Base-by-base conservation (phyloP, 768 basidiomycete genomes). In the Strobilomyces confusus region DNA sequence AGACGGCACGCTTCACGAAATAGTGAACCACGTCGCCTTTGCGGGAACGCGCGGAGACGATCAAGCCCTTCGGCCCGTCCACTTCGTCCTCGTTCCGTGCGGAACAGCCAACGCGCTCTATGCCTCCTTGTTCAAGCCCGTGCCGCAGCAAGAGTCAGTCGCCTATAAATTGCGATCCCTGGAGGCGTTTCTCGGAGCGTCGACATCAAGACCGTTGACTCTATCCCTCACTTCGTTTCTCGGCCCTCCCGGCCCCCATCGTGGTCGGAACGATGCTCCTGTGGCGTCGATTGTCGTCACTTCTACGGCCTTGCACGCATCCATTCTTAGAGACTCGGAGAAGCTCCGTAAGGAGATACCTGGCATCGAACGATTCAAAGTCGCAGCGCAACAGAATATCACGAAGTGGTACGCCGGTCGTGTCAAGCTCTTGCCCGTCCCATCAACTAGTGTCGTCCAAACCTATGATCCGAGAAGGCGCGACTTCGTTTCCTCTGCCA, bases 31-130 rank as follows among this genome's bases (percentile, higher is more conserved):
- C 12, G 64, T 91, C 32, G 37, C 52, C 34, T 63, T 64, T 22
- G 58, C 61, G 17, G 66, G 61, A 19, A 58, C 54, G 17, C 59
- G 58, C 44, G 46, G 58, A 6, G 57, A 51, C 15, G 45, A 52
- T 4, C 54, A 52, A 20, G 37, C 53, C 42, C 45, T 54, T 59
- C 23, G 25, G 32, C 32, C 60, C 59, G 33, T 85, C 51, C 63
- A 62, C 32, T 73, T 86, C 55, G 82, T 73, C 17, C 77, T 80
- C 44, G 72, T 89, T 41, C 92, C 93, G 5, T 80, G 80, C 46
- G 93, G 93, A 23, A 95, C 93, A n/a, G 94, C 93, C 40, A 98
- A 98, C 67, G 95, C 95, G 0, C 76, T 97, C 32, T 94, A 87
- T 69, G 77, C 81, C 7, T 84, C 89, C 8, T 70, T 93, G 26